Base-by-base conservation (phyloP, 345 rosid genomes). In the Litchi chinensis region DNA sequence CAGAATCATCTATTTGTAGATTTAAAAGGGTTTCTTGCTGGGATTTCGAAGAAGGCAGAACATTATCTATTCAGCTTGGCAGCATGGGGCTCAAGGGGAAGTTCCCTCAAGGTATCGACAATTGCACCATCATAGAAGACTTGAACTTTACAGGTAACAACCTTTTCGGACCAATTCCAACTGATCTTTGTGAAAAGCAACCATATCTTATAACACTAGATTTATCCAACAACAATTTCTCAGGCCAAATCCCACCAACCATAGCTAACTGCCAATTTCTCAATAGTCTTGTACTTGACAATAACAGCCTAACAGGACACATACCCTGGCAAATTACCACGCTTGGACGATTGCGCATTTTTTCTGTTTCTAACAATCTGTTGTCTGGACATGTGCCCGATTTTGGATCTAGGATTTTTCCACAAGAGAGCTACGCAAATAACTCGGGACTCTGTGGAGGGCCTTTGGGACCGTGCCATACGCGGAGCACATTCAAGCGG, bases 351-450 rank as follows among this genome's bases (percentile, higher is more conserved):
- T 64, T 84, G 22, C 11, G 18, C 26, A 65, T 2, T 0, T 79
- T 84, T 71, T 78, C 71, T 19, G 87, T 81, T 69, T 37, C 83
- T 0, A 67, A 81, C 79, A 84, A 81, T 76, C 43, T 26, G 21
- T 79, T 84, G 22, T 2, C 62, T 4, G 85, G 85, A 8, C 81
- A 68, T n/a, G 70, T 84, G 19, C 85, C 85, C 0, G 8, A 7
- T 13, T 69, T 82, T 67, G 65, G 22, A 6, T 5, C 40, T 39
- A 26, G 0, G 3, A 12, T 15, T 50, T 10, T 78, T 50, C 0
- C 24, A 13, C 13, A 3, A 39, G 56, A 22, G 18, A 78, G 63
- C 57, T 73, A 68, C 37, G 77, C 59, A 0, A 52, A 64, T 39
- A 81, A 82, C 40, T 59, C 5, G 13, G 79, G 65, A n/a, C 76